phyloP scores from a whole-genome alignment of 2,329 filamentous ascomycete genomes.

The Xylaria sp. region DNA sequence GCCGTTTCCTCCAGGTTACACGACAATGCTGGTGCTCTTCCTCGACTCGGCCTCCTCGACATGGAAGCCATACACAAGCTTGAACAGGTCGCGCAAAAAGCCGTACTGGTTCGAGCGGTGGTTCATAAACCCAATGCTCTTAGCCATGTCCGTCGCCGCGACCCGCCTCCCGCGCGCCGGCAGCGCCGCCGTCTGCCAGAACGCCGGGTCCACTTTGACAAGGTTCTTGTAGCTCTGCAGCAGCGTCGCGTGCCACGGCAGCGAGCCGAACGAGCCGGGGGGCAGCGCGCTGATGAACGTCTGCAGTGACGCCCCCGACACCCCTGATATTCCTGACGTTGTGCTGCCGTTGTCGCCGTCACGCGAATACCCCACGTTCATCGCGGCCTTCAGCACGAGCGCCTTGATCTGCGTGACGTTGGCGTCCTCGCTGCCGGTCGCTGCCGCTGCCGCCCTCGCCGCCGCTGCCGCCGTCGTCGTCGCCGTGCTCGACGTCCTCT shows the following conservation, averaged over 20 bases:
- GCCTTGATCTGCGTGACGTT: conserved; percentile 82
- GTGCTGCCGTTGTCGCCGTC: conserved; percentile 53
- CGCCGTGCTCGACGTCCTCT: conserved; percentile 75
- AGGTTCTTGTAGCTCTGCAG: conserved; percentile 84
- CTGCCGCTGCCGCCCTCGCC: conserved; percentile 77
- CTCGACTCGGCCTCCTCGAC: conserved; percentile 79
- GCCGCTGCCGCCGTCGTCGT: conserved; percentile 72
- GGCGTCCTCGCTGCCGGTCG: conserved; percentile 75
- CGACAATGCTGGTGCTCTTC: conserved; percentile 71
- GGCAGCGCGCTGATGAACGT: conserved; percentile 81
- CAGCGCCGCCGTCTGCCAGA: conserved; percentile 65
- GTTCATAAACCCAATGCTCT: conserved; percentile 81
- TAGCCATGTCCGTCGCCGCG: conserved; percentile 79
- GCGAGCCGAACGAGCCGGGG: conserved; percentile 79
- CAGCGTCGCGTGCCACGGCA: conserved; percentile 75
- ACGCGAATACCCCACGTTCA: conserved; percentile 83
- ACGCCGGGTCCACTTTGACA: conserved; percentile 76
- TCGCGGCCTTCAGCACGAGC: conserved; percentile 84
- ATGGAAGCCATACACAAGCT: conserved; percentile 85
- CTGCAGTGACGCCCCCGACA: conserved; percentile 63
- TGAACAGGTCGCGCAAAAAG: conserved; percentile 85
- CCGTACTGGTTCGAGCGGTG: conserved; percentile 75
- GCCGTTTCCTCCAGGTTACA: conserved; percentile 53
- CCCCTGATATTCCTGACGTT: no score
- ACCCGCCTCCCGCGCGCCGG: conserved; percentile 69